Evolutionary conservation across 495 filamentous ascomycete species (phyloP).

Genomic region (Pyrenula massariospora): DNA sequence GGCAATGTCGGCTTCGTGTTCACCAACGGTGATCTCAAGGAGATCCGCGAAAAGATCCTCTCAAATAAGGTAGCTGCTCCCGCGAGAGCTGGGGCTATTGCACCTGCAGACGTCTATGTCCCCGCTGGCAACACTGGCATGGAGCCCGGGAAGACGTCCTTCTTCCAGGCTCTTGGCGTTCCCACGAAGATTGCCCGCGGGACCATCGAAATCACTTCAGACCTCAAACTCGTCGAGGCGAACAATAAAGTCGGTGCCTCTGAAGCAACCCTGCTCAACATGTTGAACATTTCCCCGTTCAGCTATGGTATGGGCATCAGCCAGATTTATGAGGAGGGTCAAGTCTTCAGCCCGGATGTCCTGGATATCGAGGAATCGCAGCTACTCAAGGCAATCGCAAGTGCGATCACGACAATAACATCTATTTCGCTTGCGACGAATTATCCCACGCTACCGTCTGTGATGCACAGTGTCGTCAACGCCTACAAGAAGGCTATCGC

Average conservation of each 20-base stretch:
- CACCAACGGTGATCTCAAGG: slow-evolving; percentile 92
- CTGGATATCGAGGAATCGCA: slow-evolving; percentile 90
- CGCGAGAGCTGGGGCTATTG: slow-evolving; percentile 91
- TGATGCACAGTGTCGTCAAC: slow-evolving; percentile 93
- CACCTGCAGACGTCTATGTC: slow-evolving; percentile 79
- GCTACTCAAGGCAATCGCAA: slow-evolving; percentile 71
- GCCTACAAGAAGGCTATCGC: slow-evolving; percentile 92
- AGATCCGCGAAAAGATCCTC: slow-evolving; percentile 84
- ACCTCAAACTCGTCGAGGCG: slow-evolving; percentile 94
- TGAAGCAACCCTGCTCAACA: slow-evolving; percentile 95
- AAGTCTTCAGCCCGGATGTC: slow-evolving; percentile 72
- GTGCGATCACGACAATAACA: slow-evolving; percentile 78
- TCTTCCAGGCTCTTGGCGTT: slow-evolving; percentile 99
- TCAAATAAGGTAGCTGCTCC: slow-evolving; percentile 95
- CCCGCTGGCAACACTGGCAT: slow-evolving; percentile 99
- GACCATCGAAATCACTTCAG: slow-evolving; percentile 99
- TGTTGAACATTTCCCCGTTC: slow-evolving; percentile 99
- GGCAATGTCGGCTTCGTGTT: slow-evolving; percentile 99
- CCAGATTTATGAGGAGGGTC: slow-evolving; percentile 94
- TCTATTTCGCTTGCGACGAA: slow-evolving; percentile 79
- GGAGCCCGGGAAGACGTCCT: slow-evolving; percentile 99
- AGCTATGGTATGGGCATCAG: slow-evolving; percentile 96
- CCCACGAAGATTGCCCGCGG: slow-evolving; percentile 99
- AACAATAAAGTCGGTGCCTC: slow-evolving; percentile 92
- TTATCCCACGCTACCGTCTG: slow-evolving; percentile 93